Percentiles rank a stretch among this genome's conserved stretches.
phyloP scores from a whole-genome alignment of 345 rosid genomes.

The Citrus australasica region DNA sequence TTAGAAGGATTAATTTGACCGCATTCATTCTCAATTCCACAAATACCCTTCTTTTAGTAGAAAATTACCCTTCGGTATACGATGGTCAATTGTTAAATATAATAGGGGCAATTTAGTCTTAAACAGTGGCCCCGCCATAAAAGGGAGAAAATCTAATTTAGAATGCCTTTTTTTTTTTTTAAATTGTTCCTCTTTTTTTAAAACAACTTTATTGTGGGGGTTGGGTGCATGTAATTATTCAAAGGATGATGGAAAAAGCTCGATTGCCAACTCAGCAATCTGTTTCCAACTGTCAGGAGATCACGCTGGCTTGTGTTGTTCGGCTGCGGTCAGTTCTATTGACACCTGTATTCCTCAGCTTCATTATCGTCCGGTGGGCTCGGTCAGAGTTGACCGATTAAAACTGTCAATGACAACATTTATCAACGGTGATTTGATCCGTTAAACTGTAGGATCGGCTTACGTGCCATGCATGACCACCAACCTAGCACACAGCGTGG shows the following conservation, averaged over 20 bases:
- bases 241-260: not conserved
- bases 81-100: not conserved
- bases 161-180: not conserved
- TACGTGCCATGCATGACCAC: conserved; percentile 10
- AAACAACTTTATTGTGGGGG: not conserved
- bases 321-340: conserved; percentile 18
- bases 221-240: conserved; percentile 5
- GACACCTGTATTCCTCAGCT: conserved; percentile 17
- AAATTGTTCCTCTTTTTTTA: not conserved
- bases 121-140: not conserved
- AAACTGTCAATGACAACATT: not conserved
- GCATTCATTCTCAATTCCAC: not conserved
- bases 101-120: conserved; percentile 19
- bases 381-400: not conserved
- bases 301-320: conserved; percentile 24
- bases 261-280: conserved; percentile 26
- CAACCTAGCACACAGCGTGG: conserved; percentile 1
- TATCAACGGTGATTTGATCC: not conserved
- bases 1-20: not conserved
- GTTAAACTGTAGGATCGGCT: not conserved
- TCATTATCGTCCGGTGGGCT: not conserved
- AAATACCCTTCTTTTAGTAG: not conserved
- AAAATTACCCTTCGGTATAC: not conserved
- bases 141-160: not conserved
- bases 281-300: conserved; percentile 20